Conservation (phyloP, 345 rosid species). For the Firmiana major region DNA sequence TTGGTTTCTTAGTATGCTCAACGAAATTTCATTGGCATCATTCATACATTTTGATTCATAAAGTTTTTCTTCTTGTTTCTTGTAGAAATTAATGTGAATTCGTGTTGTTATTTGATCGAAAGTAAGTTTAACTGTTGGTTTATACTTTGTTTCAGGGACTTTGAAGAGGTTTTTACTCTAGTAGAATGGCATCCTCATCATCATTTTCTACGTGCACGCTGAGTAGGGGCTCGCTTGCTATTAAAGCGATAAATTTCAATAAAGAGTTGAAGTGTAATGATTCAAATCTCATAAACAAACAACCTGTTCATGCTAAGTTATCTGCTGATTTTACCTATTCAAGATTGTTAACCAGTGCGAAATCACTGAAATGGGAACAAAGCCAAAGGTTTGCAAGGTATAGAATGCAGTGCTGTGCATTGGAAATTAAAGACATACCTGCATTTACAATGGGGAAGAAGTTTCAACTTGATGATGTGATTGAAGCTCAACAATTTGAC, state of each 20-base stretch:
- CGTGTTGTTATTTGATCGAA: background rate
- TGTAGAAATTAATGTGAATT: background rate
- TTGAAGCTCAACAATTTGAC: constrained; percentile 94
- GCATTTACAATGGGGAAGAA: constrained; percentile 37
- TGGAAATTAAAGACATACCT: constrained; percentile 30
- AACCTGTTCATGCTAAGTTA: constrained; percentile 16
- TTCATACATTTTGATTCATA: background rate
- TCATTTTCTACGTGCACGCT: constrained; percentile 24
- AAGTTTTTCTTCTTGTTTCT: background rate
- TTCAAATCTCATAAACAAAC: constrained; percentile 12
- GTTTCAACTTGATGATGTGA: constrained; percentile 77
- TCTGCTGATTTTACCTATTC: constrained; percentile 18
- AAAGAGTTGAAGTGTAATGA: constrained; percentile 20
- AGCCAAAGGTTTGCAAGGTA: constrained; percentile 13
- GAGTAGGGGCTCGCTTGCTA: constrained; percentile 17
- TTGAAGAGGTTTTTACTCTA: background rate
- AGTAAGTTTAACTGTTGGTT: background rate
- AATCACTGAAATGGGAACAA: constrained; percentile 25
- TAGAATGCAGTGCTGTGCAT: constrained; percentile 33
- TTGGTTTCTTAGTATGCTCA: constrained; percentile 1
- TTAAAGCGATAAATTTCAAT: constrained; percentile 17
- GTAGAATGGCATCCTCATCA: constrained; percentile 33
- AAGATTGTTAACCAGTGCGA: constrained; percentile 20
- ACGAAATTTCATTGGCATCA: background rate
- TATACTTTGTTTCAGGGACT: constrained; percentile 3